Conservation (phyloP, 1,139 yeast genomes). For the Taphrina deformans region DNA sequence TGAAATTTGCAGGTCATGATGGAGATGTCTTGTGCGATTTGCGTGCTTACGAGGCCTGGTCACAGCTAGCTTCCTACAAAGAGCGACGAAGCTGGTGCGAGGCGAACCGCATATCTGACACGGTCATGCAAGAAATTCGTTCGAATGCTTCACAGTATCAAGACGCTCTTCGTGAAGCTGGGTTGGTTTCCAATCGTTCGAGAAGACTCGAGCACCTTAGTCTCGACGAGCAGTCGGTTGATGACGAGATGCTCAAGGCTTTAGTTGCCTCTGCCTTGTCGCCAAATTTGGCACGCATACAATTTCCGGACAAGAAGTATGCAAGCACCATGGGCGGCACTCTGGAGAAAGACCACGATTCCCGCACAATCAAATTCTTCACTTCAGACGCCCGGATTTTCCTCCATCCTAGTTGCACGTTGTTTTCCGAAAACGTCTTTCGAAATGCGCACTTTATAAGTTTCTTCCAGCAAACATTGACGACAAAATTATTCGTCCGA, state of each 20-base stretch:
- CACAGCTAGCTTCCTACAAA: slow-evolving; percentile 43
- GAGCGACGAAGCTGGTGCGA: slow-evolving; percentile 54
- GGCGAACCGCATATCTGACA: slow-evolving; percentile 63
- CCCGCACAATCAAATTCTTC: slow-evolving; percentile 64
- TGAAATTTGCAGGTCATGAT: slow-evolving; percentile 48
- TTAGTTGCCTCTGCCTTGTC: slow-evolving; percentile 76
- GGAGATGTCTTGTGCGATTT: slow-evolving; percentile 78
- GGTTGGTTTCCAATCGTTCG: slow-evolving; percentile 49
- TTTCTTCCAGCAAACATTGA: slow-evolving; percentile 49
- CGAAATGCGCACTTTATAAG: slow-evolving; percentile 44
- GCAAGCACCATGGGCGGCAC: slow-evolving; percentile 73
- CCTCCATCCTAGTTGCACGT: slow-evolving; percentile 76
- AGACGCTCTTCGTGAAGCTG: slow-evolving; percentile 68
- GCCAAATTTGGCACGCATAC: slow-evolving; percentile 79
- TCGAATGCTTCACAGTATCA: slow-evolving; percentile 69
- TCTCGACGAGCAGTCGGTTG: neutral
- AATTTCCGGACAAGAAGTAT: slow-evolving; percentile 76
- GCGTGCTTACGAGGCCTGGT: slow-evolving; percentile 58
- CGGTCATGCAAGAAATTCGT: slow-evolving; percentile 67
- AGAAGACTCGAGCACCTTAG: neutral
- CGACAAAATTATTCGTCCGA: slow-evolving; percentile 67
- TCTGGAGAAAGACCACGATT: slow-evolving; percentile 79
- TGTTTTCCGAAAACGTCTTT: slow-evolving; percentile 53
- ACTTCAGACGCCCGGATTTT: slow-evolving; percentile 56
- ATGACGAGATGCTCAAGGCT: slow-evolving; percentile 55